Conservation (phyloP, 441 rosid species). For the Brassica hybrid region DNA sequence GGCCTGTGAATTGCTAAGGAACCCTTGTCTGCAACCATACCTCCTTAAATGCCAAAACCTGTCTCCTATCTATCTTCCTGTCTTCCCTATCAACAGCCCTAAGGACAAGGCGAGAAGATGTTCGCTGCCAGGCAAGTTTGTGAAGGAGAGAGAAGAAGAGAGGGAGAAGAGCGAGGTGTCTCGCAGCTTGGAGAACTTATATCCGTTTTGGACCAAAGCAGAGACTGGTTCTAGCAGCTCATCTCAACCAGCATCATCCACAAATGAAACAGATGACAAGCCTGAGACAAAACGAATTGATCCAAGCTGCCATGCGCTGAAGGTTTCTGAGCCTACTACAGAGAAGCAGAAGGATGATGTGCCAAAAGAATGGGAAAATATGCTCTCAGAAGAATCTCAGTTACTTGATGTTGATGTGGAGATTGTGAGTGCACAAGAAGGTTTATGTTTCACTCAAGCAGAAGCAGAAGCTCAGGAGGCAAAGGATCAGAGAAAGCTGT, state of each 20-base stretch:
- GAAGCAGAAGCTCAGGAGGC: slow-evolving; percentile 44
- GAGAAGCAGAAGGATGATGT: slow-evolving; percentile 49
- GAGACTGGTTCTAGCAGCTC: slow-evolving; percentile 50
- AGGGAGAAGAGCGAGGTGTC: slow-evolving; percentile 44
- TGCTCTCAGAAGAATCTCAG: slow-evolving; percentile 44
- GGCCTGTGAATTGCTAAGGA: slow-evolving; percentile 94
- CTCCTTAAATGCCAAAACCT: slow-evolving; percentile 70
- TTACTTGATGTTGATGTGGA: slow-evolving; percentile 48
- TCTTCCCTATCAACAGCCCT: slow-evolving; percentile 69
- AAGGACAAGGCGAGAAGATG: slow-evolving; percentile 70
- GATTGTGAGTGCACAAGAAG: slow-evolving; percentile 43
- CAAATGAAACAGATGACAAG: slow-evolving; percentile 62
- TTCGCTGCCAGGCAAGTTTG: slow-evolving; percentile 52
- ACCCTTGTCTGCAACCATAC: slow-evolving; percentile 77
- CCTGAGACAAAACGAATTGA: slow-evolving; percentile 76
- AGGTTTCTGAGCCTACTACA: slow-evolving; percentile 50
- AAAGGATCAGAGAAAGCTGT: slow-evolving; percentile 20
- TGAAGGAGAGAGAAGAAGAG: slow-evolving; percentile 48
- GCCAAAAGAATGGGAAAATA: slow-evolving; percentile 50
- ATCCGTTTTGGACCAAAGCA: slow-evolving; percentile 43
- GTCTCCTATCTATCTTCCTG: slow-evolving; percentile 81
- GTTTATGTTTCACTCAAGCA: slow-evolving; percentile 33
- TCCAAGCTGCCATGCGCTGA: slow-evolving; percentile 57
- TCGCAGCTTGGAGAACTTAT: slow-evolving; percentile 50
- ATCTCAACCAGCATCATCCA: slow-evolving; percentile 50